A percentile compares a stretch with the other conserved stretches of the same genome.
phyloP scores from a whole-genome alignment of 2,329 filamentous ascomycete species.

The Sphaerulina populicola region DNA sequence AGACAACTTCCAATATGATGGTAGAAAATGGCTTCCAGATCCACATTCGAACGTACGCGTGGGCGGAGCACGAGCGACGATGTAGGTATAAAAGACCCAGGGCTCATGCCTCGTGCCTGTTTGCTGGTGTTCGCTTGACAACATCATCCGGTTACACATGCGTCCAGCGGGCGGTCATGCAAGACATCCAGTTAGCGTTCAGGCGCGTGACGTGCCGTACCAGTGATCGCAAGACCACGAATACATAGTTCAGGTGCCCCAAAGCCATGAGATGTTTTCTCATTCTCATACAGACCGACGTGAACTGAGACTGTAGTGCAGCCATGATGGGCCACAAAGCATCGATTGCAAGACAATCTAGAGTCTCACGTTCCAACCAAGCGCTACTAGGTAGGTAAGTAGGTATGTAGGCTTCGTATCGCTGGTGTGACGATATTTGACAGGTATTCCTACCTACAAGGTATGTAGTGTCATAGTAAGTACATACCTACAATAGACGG shows the following conservation, averaged over 20 bases:
- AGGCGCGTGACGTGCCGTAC: constrained; percentile 5
- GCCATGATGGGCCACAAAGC: background rate
- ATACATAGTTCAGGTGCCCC: background rate
- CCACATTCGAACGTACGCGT: background rate
- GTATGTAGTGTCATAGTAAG: background rate
- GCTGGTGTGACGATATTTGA: background rate
- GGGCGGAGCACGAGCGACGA: background rate
- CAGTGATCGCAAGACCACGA: background rate
- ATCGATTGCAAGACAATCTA: background rate
- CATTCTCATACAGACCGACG: background rate
- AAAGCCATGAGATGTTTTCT: background rate
- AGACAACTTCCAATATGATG: constrained; percentile 5
- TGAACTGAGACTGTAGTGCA: background rate
- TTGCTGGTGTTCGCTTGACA: constrained; percentile 8
- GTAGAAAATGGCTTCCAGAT: background rate
- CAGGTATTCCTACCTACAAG: background rate
- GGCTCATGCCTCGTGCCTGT: constrained; percentile 4
- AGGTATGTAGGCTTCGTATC: background rate
- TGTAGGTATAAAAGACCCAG: constrained; percentile 5
- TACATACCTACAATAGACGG: too few species aligned
- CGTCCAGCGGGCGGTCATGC: constrained; percentile 5
- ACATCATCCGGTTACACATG: constrained; percentile 3
- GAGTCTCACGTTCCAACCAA: background rate
- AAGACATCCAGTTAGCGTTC: constrained; percentile 8
- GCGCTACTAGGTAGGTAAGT: background rate